A percentile compares a stretch with the other conserved stretches of the same genome.
Conservation (phyloP, 371 early-diverging fungal species). For the Rhizopus stolonifer region DNA sequence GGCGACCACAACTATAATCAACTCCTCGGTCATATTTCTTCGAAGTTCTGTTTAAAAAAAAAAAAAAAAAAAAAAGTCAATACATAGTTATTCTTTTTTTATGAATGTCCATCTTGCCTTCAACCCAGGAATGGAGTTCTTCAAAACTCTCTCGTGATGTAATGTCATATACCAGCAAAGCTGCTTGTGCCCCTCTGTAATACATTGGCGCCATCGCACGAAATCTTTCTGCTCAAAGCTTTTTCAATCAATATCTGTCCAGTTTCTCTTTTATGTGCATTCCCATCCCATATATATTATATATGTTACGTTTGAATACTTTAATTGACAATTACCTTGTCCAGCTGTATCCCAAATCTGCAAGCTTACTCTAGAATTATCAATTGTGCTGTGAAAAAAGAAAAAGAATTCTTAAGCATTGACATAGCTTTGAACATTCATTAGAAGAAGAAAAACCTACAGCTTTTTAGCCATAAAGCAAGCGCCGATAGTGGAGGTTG, state of each 20-base stretch:
- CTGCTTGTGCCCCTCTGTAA: constrained; percentile 76
- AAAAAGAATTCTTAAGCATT: not conserved
- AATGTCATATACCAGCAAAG: constrained; percentile 67
- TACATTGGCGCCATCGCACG: constrained; percentile 79
- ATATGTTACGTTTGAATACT: not conserved
- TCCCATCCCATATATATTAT: not conserved
- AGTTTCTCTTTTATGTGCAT: not conserved
- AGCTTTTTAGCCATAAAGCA: constrained; percentile 79
- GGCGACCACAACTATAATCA: constrained; percentile 75
- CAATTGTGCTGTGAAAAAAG: constrained; percentile 51
- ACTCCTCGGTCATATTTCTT: constrained; percentile 67
- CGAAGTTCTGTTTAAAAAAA: constrained; percentile 53
- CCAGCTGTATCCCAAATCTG: constrained; percentile 78
- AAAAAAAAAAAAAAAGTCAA: not conserved
- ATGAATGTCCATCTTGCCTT: constrained; percentile 36
- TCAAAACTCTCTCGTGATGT: constrained; percentile 59
- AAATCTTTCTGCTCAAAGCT: constrained; percentile 49
- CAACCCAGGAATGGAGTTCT: constrained; percentile 68
- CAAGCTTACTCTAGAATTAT: constrained; percentile 65
- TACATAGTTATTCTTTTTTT: not conserved
- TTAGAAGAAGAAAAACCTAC: constrained; percentile 41
- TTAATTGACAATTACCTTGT: constrained; percentile 44
- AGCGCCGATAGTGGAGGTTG: constrained; percentile 81
- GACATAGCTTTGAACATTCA: not conserved
- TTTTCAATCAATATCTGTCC: not conserved